A percentile compares a stretch with the other conserved stretches of the same genome.
Evolutionary conservation across 2,329 filamentous ascomycete species (phyloP).

Genomic region (Fusarium udum): DNA sequence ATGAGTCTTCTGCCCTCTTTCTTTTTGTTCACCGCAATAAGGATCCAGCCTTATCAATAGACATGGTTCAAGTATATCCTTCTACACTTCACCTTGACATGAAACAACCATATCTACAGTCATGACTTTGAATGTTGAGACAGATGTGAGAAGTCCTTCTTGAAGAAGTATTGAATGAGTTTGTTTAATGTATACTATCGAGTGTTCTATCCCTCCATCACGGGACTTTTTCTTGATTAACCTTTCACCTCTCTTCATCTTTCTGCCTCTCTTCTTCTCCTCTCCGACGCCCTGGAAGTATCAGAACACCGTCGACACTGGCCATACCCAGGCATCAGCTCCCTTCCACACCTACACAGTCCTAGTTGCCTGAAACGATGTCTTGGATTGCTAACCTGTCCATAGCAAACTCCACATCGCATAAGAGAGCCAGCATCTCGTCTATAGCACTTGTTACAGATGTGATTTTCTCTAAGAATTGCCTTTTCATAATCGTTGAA

Average conservation of each 20-base stretch:
- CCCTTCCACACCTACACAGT: background rate
- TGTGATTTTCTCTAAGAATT: background rate
- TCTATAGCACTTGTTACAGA: background rate
- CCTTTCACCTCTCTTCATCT: background rate
- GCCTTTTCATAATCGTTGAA: background rate
- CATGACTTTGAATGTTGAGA: accelerated
- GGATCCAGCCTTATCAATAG: background rate
- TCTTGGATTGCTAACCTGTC: no score
- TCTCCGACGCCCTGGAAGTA: background rate
- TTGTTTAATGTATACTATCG: background rate
- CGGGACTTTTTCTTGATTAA: background rate
- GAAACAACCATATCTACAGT: no score
- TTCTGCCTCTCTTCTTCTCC: background rate
- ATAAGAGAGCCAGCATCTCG: background rate
- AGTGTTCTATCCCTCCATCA: background rate
- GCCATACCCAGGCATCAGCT: no score
- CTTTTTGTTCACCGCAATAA: accelerated
- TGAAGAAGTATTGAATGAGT: no score
- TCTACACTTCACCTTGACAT: background rate
- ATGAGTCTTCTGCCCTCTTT: accelerated
- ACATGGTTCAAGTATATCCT: background rate
- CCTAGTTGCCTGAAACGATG: background rate
- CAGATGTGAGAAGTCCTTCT: no score
- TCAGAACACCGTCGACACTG: background rate
- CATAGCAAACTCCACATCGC: background rate